Percentiles rank a stretch among this genome's conserved stretches.
These are phyloP conservation scores for Didymella pinodella DNA, from an alignment of 2,329 filamentous ascomycete genomes.

Conservation along the genomic window DNA sequence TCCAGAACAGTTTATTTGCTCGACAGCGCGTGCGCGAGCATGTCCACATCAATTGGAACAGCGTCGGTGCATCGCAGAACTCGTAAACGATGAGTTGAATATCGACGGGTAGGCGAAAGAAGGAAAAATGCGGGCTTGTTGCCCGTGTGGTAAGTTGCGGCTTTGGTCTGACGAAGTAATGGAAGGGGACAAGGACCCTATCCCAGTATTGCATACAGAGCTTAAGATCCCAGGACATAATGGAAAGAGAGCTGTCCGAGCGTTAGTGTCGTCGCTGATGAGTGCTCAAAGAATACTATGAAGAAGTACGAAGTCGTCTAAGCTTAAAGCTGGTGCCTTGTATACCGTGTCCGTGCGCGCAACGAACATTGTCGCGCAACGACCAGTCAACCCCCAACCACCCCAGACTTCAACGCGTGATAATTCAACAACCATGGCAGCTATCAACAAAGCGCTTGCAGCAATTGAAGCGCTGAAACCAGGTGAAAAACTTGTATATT, in stretches of 20 bases:
- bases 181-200: slow-evolving; percentile 1
- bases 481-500: too few relatives aligned
- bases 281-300: background rate
- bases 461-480: too few relatives aligned
- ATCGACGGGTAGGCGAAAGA: slow-evolving; percentile 35
- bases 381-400: too few relatives aligned
- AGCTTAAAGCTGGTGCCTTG: background rate
- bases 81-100: slow-evolving; percentile 36
- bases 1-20: slow-evolving; percentile 18
- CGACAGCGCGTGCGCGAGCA: slow-evolving; percentile 10
- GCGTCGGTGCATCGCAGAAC: slow-evolving; percentile 18
- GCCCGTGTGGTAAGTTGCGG: background rate
- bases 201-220: background rate
- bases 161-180: slow-evolving; percentile 7
- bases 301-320: background rate
- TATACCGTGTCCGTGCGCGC: too few relatives aligned
- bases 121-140: slow-evolving; percentile 14
- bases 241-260: background rate
- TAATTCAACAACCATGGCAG: too few relatives aligned
- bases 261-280: background rate
- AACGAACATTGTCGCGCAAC: too few relatives aligned
- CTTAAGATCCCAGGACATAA: background rate
- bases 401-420: too few relatives aligned
- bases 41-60: slow-evolving; percentile 16
- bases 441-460: too few relatives aligned